A percentile compares a stretch with the other conserved stretches of the same genome.
These are phyloP conservation scores for Sicyos baderoa DNA, from an alignment of 306 rosid species.

Conservation along the genomic window DNA sequence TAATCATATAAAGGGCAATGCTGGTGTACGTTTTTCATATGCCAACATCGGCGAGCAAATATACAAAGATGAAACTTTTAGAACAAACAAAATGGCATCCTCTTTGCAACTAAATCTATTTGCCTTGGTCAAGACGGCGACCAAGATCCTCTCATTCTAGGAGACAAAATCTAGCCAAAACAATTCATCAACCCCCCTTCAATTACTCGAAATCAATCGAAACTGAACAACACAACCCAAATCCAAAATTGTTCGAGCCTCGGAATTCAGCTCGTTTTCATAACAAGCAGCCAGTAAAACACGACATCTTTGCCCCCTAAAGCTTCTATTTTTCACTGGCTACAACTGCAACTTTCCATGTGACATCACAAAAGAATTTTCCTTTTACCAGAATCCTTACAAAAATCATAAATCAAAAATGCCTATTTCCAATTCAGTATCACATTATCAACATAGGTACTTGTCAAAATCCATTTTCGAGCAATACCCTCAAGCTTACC, in stretches of 20 bases:
- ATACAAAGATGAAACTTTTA: constrained; percentile 2
- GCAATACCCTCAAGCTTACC: neutral
- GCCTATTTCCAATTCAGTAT: constrained; percentile 14
- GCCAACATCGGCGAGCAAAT: neutral
- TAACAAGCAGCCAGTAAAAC: neutral
- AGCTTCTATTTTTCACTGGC: constrained; percentile 11
- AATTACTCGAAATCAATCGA: neutral
- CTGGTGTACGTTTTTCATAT: neutral
- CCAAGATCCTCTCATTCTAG: constrained; percentile 1
- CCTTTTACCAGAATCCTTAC: neutral
- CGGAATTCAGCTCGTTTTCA: neutral
- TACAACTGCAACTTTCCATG: constrained; percentile 12
- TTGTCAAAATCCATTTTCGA: neutral
- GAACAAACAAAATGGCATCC: neutral
- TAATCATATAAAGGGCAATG: neutral
- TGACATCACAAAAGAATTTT: constrained; percentile 13
- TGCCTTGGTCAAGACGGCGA: neutral
- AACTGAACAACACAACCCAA: constrained; percentile 4
- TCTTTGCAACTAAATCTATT: neutral
- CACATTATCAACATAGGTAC: constrained; percentile 8
- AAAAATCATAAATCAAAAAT: constrained; percentile 2
- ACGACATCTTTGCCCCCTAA: neutral
- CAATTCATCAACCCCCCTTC: neutral
- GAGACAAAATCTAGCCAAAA: neutral
- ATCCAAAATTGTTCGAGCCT: constrained; percentile 18